Base-by-base conservation (phyloP, 2,329 filamentous ascomycete genomes). In the Neocatenulostroma microsporum region DNA sequence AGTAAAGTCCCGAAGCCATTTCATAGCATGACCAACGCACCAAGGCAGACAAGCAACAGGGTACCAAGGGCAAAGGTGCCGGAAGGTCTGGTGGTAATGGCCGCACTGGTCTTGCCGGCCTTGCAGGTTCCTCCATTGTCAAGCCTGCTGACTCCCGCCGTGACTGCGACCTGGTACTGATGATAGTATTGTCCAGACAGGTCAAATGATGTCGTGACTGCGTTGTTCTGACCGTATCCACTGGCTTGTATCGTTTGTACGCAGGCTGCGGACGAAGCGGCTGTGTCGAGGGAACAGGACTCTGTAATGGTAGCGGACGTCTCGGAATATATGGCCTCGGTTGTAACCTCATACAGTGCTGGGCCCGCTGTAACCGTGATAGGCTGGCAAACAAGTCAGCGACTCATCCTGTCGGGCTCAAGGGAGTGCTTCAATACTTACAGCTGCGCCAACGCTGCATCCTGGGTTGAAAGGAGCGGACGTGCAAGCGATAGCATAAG, bases 301-400 rank as follows among this genome's bases (percentile, higher is more conserved):
- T 50, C 46, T 21, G 45, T 47, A 28, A 49, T 40, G 12, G 40
- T 49, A 4, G 46, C 48, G 33, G 38, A 43, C 2, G 48, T 50
- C 30, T 50, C 48, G 21, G 37, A 42, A 36, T 44, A 50, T 26
- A 50, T 45, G 13, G 48, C 48, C 18, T 44, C 32, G 6, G 44
- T 50, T 3, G 48, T 50, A 11, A 39, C 46, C 12, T 42, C 41
- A 27, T 39, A 49, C 30, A 50, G 41, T 35, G 47, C 38, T 21
- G 33, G 13, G 15, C 46, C 48, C 36, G 47, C 43, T 9, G 48
- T 50, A 12, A 50, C 44, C 28, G 48, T 50, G n/a, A 45, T 43
- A 7, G 42, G 42, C 46, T 49, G 36, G 7, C 23, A 8, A 9
- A 9, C 7, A 8, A 20, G 29, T 10, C 12, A 19, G 14, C 8